phyloP scores from a whole-genome alignment of 495 filamentous ascomycete genomes.

The Aspergillus homomorphus region DNA sequence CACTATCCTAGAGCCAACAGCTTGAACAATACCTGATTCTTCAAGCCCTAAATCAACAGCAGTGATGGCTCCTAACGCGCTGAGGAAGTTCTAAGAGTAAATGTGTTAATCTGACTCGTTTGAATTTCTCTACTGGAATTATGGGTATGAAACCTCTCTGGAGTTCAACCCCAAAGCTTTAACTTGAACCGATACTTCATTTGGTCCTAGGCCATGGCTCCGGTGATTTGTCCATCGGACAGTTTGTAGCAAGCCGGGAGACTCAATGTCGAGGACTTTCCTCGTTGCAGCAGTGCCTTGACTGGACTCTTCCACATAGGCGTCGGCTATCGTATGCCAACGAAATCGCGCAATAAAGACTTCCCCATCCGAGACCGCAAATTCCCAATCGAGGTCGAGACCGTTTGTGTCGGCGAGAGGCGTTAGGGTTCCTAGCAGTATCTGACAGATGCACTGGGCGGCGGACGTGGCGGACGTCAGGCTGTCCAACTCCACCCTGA shows the following conservation, averaged over 20 bases:
- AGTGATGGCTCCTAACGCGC: too few relatives aligned
- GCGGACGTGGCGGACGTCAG: neutral
- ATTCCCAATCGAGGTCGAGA: constrained; percentile 34
- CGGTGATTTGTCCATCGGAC: neutral
- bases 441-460: constrained; percentile 21
- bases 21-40: too few relatives aligned
- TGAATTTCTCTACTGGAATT: too few relatives aligned
- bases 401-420: neutral
- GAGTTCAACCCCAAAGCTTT: constrained; percentile 41
- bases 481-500: constrained; percentile 39
- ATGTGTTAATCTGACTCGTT: too few relatives aligned
- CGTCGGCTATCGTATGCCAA: constrained; percentile 14
- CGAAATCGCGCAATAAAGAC: constrained; percentile 28
- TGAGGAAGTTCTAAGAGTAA: too few relatives aligned
- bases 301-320: neutral
- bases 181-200: constrained; percentile 34
- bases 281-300: too few relatives aligned
- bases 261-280: neutral
- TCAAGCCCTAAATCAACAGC: too few relatives aligned
- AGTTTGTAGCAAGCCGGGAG: neutral
- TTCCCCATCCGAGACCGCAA: constrained; percentile 22
- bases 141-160: too few relatives aligned
- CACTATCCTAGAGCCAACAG: too few relatives aligned
- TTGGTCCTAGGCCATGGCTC: constrained; percentile 6
- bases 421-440: constrained; percentile 7